Evolutionary conservation across 1,284 basidiomycete species (phyloP), one percentile per base, ranked within the genome.

Genomic region (Phellinidium pouzarii): DNA sequence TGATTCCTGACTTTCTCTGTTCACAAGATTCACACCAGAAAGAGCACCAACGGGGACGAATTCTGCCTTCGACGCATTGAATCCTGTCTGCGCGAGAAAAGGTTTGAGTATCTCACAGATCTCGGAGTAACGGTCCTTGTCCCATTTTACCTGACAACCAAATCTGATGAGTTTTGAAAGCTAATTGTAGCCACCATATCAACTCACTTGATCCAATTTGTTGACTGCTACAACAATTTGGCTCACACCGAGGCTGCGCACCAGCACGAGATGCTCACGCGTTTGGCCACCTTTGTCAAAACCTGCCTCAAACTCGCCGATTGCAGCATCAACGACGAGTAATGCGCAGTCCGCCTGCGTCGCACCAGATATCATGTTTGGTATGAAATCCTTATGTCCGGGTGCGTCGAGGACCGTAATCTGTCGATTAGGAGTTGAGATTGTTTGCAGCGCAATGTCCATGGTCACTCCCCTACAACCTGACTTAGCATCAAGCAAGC

Each of bases 291-390:
- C 91, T 12, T 87, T 78, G 41, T 93, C 86, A 62, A 99, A 99
- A 0, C 95, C 95, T 20, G 92, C 86, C 68, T 99, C 95, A 60
- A 99, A 99, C 61, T 94, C 94, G 20, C 95, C 95, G 0, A 77
- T 83, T 3, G 85, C 76, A 5, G 94, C 87, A 66, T 97, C 96
- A 19, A 99, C 82, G 4, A 99, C 95, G n/a, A 99, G 79, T 3
- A 99, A 70, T 1, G 95, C 94, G 34, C 91, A 93, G 62, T 99
- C 95, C 0, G 96, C 96, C 69, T 98, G 95, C 0, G 94, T 86
- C 1, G 95, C 95, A 1, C 95, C 95, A 0, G 92, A 95, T 54
- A 99, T 99, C 96, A 99, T 99, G 65, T 98, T 98, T 0, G 96
- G 95, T 53, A 99, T 90, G 62, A 99, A 99, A 64, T 99, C 96